Evolutionary conservation across 371 early-diverging fungal genomes (phyloP), one percentile per base, ranked within the genome.

Genomic region (Amoeboaphelidium protococcarum): DNA sequence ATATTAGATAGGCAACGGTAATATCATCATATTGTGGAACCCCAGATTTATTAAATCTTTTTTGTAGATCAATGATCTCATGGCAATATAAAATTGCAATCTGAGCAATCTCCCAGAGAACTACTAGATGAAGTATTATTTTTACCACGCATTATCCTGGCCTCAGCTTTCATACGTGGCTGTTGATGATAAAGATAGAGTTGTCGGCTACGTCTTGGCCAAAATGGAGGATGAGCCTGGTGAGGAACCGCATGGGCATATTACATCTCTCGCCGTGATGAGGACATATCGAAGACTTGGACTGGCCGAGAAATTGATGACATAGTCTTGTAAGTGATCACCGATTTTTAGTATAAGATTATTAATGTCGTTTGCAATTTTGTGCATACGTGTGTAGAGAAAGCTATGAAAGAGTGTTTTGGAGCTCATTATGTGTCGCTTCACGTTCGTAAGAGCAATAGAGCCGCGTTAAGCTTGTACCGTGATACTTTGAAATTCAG

Each of bases 81-180:
- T 79, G 40, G 72, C 67, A 25, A 77, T 95, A 73, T 94, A 95
- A 67, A 76, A 84, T 58, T 87, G 88, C 72, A 95, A 95, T 64
- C 65, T 95, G 50, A 67, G 71, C 51, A 91, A 92, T 63, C 71
- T 95, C 46, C 96, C 96, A 2, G 96, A 95, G 60, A 95, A 95
- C 72, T 95, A 95, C 62, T 82, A 83, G 57, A 82, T 95, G 80
- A 95, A 95, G 62, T 95, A 92, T 64, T 95, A 89, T 61, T 67
- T 88, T 45, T 95, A 95, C 61, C 96, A 95, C 51, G 69, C 80
- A 6, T 61, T 83, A 26, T 76, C 87, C 24, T 95, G 96, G 96
- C 96, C 96, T 20, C 87, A 89, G 56, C 74, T 91, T 2, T 85
- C 87, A 21, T 88, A 73, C 47, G 89, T 95, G 16, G 96, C 96